Conservation (phyloP, 495 filamentous ascomycete species). For the Tuber brumale region DNA sequence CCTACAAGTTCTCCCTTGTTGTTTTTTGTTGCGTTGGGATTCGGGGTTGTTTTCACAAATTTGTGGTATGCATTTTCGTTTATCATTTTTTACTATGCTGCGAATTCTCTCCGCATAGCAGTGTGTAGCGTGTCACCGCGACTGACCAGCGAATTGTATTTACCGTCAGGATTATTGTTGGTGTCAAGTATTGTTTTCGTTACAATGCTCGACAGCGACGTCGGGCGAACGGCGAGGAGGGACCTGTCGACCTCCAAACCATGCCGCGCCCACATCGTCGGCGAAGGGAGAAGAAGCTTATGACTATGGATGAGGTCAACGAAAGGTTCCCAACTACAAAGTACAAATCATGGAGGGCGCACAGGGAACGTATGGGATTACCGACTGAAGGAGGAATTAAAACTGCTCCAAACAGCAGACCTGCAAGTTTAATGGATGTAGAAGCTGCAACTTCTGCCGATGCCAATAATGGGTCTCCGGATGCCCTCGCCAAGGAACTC, state of each 20-base stretch:
- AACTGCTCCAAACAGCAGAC: slow-evolving; percentile 58
- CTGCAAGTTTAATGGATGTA: slow-evolving; percentile 59
- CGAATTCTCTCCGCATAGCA: slow-evolving; percentile 4
- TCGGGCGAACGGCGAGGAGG: slow-evolving; percentile 71
- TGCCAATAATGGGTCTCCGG: slow-evolving; percentile 12
- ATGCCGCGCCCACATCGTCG: slow-evolving; percentile 76
- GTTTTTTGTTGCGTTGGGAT: slow-evolving; percentile 95
- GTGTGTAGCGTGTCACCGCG: slow-evolving; percentile 16
- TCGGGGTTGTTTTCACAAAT: slow-evolving; percentile 98
- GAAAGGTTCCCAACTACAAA: slow-evolving; percentile 91
- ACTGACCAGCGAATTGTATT: slow-evolving; percentile 18
- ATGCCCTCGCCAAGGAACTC: slow-evolving; percentile 8
- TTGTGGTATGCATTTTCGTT: slow-evolving; percentile 64
- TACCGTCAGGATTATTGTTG: slow-evolving; percentile 78
- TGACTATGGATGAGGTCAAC: slow-evolving; percentile 98
- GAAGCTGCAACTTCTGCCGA: slow-evolving; percentile 46
- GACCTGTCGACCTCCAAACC: slow-evolving; percentile 73
- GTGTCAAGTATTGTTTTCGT: slow-evolving; percentile 97
- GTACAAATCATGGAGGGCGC: slow-evolving; percentile 89
- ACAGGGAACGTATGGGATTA: slow-evolving; percentile 73
- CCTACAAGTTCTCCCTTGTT: slow-evolving; percentile 85
- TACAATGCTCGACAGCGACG: slow-evolving; percentile 92
- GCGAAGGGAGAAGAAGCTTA: slow-evolving; percentile 89
- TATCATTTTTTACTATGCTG: slow-evolving; percentile 2
- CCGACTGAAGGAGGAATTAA: slow-evolving; percentile 78